Evolutionary conservation across 2,329 filamentous ascomycete species (phyloP).

Genomic region (Pseudopithomyces maydicus): DNA sequence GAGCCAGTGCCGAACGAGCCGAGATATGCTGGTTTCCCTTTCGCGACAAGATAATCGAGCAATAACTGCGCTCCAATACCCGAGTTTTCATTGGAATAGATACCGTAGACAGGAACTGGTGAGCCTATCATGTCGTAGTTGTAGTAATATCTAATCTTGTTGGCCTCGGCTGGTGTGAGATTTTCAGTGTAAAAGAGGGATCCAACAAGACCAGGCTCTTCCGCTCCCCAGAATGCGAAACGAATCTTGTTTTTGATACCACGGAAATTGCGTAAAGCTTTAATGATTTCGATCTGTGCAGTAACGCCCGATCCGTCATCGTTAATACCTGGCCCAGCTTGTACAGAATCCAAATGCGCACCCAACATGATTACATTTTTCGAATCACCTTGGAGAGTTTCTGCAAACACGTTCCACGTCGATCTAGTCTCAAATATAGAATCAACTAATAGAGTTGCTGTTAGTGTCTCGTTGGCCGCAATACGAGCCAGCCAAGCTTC

Average conservation of each 20-base stretch:
- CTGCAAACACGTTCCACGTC: constrained; percentile 66
- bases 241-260: constrained; percentile 69
- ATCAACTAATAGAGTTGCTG: constrained; percentile 3
- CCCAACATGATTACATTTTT: constrained; percentile 52
- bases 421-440: constrained; percentile 52
- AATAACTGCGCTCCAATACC: constrained; percentile 44
- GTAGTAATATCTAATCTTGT: constrained; percentile 68
- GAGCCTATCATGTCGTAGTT: constrained; percentile 66
- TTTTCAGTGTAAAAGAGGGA: constrained; percentile 60
- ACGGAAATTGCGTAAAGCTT: constrained; percentile 53
- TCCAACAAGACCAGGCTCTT: constrained; percentile 68
- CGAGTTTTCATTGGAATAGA: constrained; percentile 31
- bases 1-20: constrained; percentile 39
- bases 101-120: constrained; percentile 9
- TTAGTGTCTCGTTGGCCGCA: constrained; percentile 2
- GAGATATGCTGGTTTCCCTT: constrained; percentile 30
- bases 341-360: constrained; percentile 16
- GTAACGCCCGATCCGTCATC: constrained; percentile 54
- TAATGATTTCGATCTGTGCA: constrained; percentile 66
- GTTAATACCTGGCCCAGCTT: constrained; percentile 62
- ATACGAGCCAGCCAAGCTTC: constrained; percentile 3
- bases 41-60: constrained; percentile 31
- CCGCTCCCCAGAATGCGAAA: constrained; percentile 71
- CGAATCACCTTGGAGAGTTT: constrained; percentile 63
- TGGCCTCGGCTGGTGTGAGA: constrained; percentile 62